Evolutionary conservation across 352 stramenopile species (phyloP).

Genomic region (Phytophthora citrophthora): DNA sequence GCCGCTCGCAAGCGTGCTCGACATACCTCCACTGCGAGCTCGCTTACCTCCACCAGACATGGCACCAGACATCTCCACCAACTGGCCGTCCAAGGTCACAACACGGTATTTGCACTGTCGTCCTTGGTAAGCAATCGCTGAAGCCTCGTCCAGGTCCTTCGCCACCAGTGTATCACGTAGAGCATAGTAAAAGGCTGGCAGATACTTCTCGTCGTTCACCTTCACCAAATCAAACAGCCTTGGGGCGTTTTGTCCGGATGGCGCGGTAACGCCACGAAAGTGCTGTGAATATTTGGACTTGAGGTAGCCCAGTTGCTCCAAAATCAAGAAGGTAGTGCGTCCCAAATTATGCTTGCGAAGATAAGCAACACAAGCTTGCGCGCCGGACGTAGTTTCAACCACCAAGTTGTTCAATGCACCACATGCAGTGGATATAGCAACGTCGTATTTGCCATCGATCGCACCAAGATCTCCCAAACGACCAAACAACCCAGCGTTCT

Average conservation of each 20-base stretch:
- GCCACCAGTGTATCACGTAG: conserved; percentile 98
- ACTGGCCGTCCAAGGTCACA: conserved; percentile 97
- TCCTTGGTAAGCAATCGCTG: conserved; percentile 91
- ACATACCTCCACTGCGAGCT: conserved; percentile 95
- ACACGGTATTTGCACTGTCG: conserved; percentile 95
- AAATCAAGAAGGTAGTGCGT: conserved; percentile 96
- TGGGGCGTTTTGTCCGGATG: conserved; percentile 52
- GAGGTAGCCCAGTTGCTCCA: conserved; percentile 96
- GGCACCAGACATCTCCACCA: conserved; percentile 99
- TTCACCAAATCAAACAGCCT: conserved; percentile 92
- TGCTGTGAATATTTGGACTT: conserved; percentile 70
- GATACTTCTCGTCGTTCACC: conserved; percentile 89
- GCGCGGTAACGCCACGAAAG: conserved; percentile 59
- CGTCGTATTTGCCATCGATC: conserved; percentile 97
- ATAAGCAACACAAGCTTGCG: conserved; percentile 96
- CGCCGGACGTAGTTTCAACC: conserved; percentile 95
- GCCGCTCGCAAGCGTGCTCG: conserved; percentile 59
- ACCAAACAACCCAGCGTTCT: conserved; percentile 93
- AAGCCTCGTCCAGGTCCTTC: conserved; percentile 93
- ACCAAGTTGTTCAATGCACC: conserved; percentile 97
- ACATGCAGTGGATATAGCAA: conserved; percentile 98
- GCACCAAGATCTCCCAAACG: conserved; percentile 97
- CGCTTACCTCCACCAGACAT: conserved; percentile 98
- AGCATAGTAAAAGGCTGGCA: conserved; percentile 96
- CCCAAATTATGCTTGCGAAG: conserved; percentile 96